Conservation (phyloP, 1,284 basidiomycete genomes). For the Trametes sp. region DNA sequence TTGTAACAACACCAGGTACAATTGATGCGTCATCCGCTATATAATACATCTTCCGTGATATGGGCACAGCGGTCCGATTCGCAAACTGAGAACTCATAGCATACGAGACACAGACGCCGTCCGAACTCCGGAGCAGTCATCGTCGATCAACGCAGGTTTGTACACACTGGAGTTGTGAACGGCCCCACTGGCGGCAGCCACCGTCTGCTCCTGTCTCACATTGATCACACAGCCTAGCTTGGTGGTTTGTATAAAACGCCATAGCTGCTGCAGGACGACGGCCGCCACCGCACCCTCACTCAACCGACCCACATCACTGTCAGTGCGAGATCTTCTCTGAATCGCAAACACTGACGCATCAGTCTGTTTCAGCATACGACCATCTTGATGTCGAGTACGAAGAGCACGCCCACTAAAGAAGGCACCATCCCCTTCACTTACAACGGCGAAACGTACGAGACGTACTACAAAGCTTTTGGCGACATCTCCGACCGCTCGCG, state of each 20-base stretch:
- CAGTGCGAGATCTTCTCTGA: background rate
- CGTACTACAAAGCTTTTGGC: conserved; percentile 43
- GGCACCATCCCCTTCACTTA: conserved; percentile 24
- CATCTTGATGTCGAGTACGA: background rate
- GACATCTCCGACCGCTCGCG: conserved; percentile 34
- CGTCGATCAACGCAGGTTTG: background rate
- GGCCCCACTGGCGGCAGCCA: background rate
- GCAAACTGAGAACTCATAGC: background rate
- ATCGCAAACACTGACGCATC: background rate
- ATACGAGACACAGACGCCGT: background rate
- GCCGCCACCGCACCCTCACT: too few species aligned
- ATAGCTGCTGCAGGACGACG: background rate
- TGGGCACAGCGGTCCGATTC: background rate
- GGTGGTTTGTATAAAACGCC: background rate
- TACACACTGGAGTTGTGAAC: background rate
- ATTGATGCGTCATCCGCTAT: too few species aligned
- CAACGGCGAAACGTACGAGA: conserved; percentile 27
- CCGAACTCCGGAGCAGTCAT: background rate
- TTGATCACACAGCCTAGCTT: background rate
- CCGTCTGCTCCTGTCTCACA: background rate
- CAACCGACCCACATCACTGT: too few species aligned
- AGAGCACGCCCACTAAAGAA: conserved; percentile 3
- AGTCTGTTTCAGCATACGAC: background rate
- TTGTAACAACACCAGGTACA: background rate
- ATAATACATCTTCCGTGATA: too few species aligned